phyloP scores from a whole-genome alignment of 306 rosid species.

The Amphicarpaea edgeworthii region DNA sequence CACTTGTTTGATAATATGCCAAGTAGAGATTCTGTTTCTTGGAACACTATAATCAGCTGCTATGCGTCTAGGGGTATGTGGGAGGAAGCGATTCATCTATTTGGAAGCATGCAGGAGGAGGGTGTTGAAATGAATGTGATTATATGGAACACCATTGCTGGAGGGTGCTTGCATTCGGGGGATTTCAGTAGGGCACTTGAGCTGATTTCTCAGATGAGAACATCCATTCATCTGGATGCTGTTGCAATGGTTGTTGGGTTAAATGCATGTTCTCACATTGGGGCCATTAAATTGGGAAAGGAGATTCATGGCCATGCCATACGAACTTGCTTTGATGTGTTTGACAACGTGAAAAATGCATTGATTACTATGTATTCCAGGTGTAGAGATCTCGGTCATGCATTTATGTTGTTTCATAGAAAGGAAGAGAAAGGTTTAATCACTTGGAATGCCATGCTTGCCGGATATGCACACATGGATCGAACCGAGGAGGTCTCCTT shows the following conservation, averaged over 20 bases:
- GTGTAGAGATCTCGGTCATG: slow-evolving; percentile 72
- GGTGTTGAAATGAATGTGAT: slow-evolving; percentile 58
- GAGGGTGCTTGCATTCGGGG: slow-evolving; percentile 68
- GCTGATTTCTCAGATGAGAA: slow-evolving; percentile 78
- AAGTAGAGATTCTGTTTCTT: slow-evolving; percentile 73
- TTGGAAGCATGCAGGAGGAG: slow-evolving; percentile 61
- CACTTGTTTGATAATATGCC: slow-evolving; percentile 75
- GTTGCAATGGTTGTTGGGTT: slow-evolving; percentile 73
- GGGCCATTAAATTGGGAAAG: slow-evolving; percentile 73
- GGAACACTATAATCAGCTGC: slow-evolving; percentile 80
- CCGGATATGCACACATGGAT: slow-evolving; percentile 73
- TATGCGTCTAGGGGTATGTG: slow-evolving; percentile 78
- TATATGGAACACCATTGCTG: slow-evolving; percentile 82
- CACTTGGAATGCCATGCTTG: slow-evolving; percentile 89
- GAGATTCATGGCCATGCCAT: slow-evolving; percentile 84
- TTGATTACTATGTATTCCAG: slow-evolving; percentile 93
- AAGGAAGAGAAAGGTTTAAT: slow-evolving; percentile 62
- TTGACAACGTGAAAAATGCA: slow-evolving; percentile 67
- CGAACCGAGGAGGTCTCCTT: slow-evolving; percentile 73
- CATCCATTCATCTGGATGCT: slow-evolving; percentile 61
- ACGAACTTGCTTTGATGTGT: slow-evolving; percentile 54
- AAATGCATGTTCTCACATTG: slow-evolving; percentile 80
- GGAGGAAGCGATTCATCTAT: slow-evolving; percentile 73
- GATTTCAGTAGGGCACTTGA: slow-evolving; percentile 60
- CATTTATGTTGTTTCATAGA: slow-evolving; percentile 62